Base-by-base conservation (phyloP, 1,139 yeast species). In the Meyerozyma carpophila region DNA sequence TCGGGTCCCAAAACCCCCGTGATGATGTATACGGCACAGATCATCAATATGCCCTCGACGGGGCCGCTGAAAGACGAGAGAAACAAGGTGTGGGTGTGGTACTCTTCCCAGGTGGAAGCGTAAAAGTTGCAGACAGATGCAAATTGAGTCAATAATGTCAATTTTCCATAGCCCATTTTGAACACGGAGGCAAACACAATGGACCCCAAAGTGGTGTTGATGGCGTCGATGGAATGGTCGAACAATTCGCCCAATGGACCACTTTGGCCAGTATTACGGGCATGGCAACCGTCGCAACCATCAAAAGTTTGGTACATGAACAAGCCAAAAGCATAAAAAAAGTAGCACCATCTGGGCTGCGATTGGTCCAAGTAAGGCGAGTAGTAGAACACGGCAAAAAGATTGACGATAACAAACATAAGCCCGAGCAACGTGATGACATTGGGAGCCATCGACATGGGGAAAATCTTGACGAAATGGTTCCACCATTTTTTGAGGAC, bases 221-320 rank as follows among this genome's bases (percentile, higher is more conserved):
- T 70, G 0, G 97, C 95, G 65, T 91, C 97, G 43, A 89, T 81
- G 50, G 96, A 89, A 58, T 91, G 98, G 59, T 91, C 98, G 59
- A 91, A 91, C 47, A 91, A 72, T 61, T 91, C 98, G 37, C 98
- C 98, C 55, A 91, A 69, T 3, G 98, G 98, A 3, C 97, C 95
- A 52, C 91, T 81, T 65, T 90, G 96, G 13, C 95, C 95, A 1
- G 98, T 91, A 56, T 93, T 77, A 52, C 94, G 73, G 13, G 98
- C 98, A 62, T 91, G 98, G 52, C 85, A 79, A 9, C 98, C 98
- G 63, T 91, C 98, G 63, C 96, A 87, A 2, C 97, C 96, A 65
- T 91, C 98, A 62, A 91, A 90, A 0, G 98, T 91, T 60, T 91
- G 98, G 62, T 91, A 91, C 75, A 90, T 69, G 60, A 91, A 90